Percentiles rank a stretch among this genome's conserved stretches.
phyloP scores from a whole-genome alignment of 768 basidiomycete genomes.

The Tulasnella sp. region DNA sequence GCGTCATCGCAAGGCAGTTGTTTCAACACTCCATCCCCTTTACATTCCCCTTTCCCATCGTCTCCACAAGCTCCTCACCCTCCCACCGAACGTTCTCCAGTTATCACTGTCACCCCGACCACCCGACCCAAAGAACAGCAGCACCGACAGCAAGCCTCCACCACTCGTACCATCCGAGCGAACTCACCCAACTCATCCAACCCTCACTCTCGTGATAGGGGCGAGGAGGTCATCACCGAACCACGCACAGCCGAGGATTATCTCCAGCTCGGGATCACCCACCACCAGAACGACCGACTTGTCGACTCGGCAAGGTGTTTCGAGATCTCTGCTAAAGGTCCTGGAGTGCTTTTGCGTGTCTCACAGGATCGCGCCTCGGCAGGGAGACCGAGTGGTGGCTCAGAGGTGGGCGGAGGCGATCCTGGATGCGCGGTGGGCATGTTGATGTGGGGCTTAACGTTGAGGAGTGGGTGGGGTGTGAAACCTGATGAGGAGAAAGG shows the following conservation, averaged over 20 bases:
- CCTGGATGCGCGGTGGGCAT: constrained; percentile 84
- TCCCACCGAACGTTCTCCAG: background rate
- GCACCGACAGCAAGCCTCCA: background rate
- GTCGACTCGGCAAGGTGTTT: constrained; percentile 59
- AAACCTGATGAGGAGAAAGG: constrained; percentile 64
- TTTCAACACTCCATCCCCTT: background rate
- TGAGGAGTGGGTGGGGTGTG: constrained; percentile 84
- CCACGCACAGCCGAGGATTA: constrained; percentile 45
- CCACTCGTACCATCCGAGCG: no score
- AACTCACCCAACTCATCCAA: no score
- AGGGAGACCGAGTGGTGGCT: background rate
- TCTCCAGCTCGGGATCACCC: constrained; percentile 63
- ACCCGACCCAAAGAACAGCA: background rate
- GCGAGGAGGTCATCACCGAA: background rate
- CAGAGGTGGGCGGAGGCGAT: constrained; percentile 28
- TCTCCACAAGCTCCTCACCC: background rate
- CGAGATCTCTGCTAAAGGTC: constrained; percentile 52
- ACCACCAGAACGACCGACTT: constrained; percentile 64
- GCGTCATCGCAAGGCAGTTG: background rate
- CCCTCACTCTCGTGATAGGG: background rate
- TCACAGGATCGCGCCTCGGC: no score
- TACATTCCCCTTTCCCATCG: background rate
- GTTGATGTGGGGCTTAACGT: constrained; percentile 82
- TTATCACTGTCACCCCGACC: constrained; percentile 6
- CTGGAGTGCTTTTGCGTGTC: background rate